Conservation (phyloP, 768 basidiomycete genomes). For the Rhodotorula graminis region DNA sequence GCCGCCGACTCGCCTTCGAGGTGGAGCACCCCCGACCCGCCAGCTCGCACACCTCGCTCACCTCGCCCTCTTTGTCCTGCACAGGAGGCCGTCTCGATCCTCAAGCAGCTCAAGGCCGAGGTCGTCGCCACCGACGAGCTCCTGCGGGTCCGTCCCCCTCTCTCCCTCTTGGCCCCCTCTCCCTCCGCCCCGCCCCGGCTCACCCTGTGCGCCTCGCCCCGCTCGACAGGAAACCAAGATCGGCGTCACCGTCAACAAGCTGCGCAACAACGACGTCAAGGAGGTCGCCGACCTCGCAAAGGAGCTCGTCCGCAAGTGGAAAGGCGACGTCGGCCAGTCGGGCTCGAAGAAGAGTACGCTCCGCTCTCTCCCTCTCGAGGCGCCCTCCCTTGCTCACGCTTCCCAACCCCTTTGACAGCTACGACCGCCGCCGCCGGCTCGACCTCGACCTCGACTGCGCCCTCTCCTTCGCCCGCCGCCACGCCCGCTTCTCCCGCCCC, state of each 20-base stretch:
- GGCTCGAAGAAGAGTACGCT: constrained; percentile 26
- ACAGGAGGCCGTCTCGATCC: constrained; percentile 34
- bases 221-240: constrained; percentile 76
- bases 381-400: not conserved
- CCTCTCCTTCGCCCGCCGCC: constrained; percentile 36
- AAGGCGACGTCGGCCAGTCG: constrained; percentile 70
- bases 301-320: constrained; percentile 85
- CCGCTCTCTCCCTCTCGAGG: not conserved
- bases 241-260: constrained; percentile 85
- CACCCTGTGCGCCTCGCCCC: not conserved
- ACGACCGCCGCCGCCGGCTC: not conserved
- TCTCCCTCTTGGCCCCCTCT: too few relatives aligned
- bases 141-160: constrained; percentile 34
- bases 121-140: constrained; percentile 43
- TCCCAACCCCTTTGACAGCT: not conserved
- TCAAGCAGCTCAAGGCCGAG: constrained; percentile 38
- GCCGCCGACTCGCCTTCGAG: not conserved
- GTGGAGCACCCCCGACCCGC: not conserved
- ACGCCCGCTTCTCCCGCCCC: constrained; percentile 38
- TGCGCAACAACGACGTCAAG: constrained; percentile 66
- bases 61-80: not conserved
- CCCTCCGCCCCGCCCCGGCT: not conserved
- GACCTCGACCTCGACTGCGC: constrained; percentile 11
- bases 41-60: too few relatives aligned
- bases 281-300: constrained; percentile 77